These are phyloP conservation scores for Rutstroemia sp. DNA, from an alignment of 2,329 filamentous ascomycete genomes.

Conservation along the genomic window DNA sequence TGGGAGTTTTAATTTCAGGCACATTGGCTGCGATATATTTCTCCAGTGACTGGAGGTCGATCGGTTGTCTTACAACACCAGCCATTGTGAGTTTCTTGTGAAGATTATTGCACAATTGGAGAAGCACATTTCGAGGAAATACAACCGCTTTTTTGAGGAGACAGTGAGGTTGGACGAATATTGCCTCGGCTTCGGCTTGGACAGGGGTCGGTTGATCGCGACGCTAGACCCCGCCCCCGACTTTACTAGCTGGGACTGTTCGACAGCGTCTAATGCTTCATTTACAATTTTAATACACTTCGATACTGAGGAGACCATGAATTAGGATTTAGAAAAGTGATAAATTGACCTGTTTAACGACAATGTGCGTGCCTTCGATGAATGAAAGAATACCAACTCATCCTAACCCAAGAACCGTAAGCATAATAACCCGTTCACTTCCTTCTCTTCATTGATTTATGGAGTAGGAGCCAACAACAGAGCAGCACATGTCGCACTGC, in stretches of 20 bases:
- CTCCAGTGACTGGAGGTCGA: constrained; percentile 74
- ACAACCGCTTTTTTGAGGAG: background rate
- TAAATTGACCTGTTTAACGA: too few relatives aligned
- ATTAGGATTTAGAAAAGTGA: too few relatives aligned
- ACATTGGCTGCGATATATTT: constrained; percentile 70
- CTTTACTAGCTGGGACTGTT: background rate
- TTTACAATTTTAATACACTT: too few relatives aligned
- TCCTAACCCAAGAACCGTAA: too few relatives aligned
- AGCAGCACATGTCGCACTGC: background rate
- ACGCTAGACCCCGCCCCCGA: constrained; percentile 1
- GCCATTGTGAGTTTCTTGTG: constrained; percentile 52
- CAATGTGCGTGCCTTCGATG: too few relatives aligned
- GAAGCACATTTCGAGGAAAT: background rate
- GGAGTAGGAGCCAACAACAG: background rate
- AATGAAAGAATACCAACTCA: too few relatives aligned
- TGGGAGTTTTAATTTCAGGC: constrained; percentile 73
- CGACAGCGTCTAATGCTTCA: too few relatives aligned
- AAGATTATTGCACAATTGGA: background rate
- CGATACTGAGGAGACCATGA: too few relatives aligned
- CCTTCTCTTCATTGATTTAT: background rate
- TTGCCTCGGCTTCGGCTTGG: constrained; percentile 7
- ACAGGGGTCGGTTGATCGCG: background rate
- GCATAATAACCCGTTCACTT: too few relatives aligned
- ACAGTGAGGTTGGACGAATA: background rate
- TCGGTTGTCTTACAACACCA: constrained; percentile 80